These are phyloP conservation scores for Agrocybe chaxingu DNA, from an alignment of 768 basidiomycete species.

Conservation along the genomic window DNA sequence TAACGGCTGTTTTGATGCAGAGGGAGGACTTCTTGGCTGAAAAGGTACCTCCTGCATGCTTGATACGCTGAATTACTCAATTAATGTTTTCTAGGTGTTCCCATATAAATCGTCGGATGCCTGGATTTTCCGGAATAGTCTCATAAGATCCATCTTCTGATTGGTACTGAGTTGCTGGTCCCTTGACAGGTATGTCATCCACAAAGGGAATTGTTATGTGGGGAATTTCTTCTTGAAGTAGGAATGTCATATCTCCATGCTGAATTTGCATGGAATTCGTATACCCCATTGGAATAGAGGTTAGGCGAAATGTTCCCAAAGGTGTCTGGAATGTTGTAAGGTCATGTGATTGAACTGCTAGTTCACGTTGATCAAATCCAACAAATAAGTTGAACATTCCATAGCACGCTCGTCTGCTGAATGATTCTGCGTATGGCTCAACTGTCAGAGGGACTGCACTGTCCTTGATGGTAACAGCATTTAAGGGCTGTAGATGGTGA, in stretches of 20 bases:
- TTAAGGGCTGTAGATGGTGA: constrained; percentile 32
- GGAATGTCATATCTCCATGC: constrained; percentile 24
- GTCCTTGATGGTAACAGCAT: constrained; percentile 27
- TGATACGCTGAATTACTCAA: constrained; percentile 25
- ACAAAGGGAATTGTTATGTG: constrained; percentile 18
- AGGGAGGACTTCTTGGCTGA: constrained; percentile 2
- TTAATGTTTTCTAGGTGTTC: constrained; percentile 31
- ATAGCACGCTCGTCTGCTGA: constrained; percentile 11
- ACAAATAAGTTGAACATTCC: constrained; percentile 6
- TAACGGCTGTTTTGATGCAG: constrained; percentile 3
- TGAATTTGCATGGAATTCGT: constrained; percentile 30
- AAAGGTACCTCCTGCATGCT: constrained; percentile 10
- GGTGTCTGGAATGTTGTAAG: constrained; percentile 28
- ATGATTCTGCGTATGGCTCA: constrained; percentile 22
- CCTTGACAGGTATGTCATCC: constrained; percentile 22
- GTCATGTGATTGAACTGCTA: constrained; percentile 20
- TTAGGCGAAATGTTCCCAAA: constrained; percentile 17
- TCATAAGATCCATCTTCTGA: constrained; percentile 26
- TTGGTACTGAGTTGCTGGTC: constrained; percentile 19
- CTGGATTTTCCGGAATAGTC: constrained; percentile 27
- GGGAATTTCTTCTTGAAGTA: constrained; percentile 13
- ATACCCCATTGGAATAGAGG: constrained; percentile 26
- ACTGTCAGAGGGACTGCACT: constrained; percentile 25
- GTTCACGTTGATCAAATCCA: background rate
- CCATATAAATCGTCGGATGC: constrained; percentile 33